Percentiles rank a stretch among this genome's conserved stretches.
Evolutionary conservation across 2,329 filamentous ascomycete genomes (phyloP).

Genomic region (Ophiocordyceps sinensis): DNA sequence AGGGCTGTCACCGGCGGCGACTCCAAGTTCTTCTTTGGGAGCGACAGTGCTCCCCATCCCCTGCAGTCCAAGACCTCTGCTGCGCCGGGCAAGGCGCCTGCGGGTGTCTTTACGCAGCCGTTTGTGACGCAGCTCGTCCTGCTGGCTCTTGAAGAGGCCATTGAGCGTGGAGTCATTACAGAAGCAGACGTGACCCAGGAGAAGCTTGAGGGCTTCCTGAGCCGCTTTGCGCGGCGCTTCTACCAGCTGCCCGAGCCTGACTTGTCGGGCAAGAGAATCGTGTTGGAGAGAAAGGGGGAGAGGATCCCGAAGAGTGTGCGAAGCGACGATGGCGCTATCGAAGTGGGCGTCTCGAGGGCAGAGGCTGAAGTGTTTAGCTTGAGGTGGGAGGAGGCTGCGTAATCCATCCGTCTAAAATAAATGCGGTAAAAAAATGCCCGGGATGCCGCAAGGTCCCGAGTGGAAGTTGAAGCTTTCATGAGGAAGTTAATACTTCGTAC

Average conservation of each 20-base stretch:
- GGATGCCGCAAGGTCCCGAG: too few species aligned
- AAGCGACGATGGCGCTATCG: background rate
- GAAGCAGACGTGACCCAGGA: slow-evolving; percentile 40
- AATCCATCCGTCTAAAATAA: too few species aligned
- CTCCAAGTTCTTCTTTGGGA: slow-evolving; percentile 53
- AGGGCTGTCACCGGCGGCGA: slow-evolving; percentile 44
- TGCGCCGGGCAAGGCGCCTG: slow-evolving; percentile 38
- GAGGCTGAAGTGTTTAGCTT: background rate
- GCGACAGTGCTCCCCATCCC: slow-evolving; percentile 51
- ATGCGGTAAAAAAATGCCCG: too few species aligned
- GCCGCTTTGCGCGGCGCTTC: slow-evolving; percentile 36
- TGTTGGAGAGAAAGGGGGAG: background rate
- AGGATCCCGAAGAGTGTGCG: background rate
- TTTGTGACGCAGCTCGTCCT: slow-evolving; percentile 53
- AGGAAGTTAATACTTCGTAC: too few species aligned
- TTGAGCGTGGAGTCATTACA: slow-evolving; percentile 35
- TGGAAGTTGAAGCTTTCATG: too few species aligned
- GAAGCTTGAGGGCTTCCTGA: slow-evolving; percentile 38
- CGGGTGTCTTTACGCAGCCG: slow-evolving; percentile 70
- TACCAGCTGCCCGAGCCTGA: slow-evolving; percentile 18
- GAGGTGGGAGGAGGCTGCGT: background rate
- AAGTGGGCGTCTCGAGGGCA: background rate
- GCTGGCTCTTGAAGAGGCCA: slow-evolving; percentile 43
- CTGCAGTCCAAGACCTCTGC: slow-evolving; percentile 36
- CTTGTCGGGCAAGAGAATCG: background rate